A percentile compares a stretch with the other conserved stretches of the same genome.
Conservation (phyloP, 2,329 filamentous ascomycete genomes). For the Bretziella fagacearum region DNA sequence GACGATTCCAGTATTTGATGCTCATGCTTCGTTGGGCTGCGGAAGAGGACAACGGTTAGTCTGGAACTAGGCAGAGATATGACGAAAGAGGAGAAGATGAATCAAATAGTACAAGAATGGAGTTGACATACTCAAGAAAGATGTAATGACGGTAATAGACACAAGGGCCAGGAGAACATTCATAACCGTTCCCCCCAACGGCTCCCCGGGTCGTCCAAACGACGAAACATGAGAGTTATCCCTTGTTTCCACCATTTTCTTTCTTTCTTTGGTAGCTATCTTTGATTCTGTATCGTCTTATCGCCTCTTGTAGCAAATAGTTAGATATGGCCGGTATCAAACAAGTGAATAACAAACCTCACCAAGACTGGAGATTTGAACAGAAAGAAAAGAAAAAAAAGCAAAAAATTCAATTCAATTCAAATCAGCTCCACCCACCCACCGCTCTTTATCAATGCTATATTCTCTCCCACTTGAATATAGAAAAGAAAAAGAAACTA, state of each 20-base stretch:
- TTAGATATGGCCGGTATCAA: not conserved
- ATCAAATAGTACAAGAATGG: not conserved
- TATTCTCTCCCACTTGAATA: no score
- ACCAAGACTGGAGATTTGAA: not conserved
- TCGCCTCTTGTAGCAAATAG: no score
- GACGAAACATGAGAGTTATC: not conserved
- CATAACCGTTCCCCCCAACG: conserved; percentile 22
- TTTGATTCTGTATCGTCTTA: not conserved
- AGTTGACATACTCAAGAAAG: conserved; percentile 23
- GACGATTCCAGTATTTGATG: conserved; percentile 14
- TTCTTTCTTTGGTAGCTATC: no score
- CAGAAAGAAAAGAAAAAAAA: no score
- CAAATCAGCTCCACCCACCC: not conserved
- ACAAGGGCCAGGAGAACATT: conserved; percentile 23
- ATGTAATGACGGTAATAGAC: conserved; percentile 22
- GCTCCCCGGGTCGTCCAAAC: conserved; percentile 15
- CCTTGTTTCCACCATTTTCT: not conserved
- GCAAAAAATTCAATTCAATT: no score
- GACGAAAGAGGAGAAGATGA: not conserved
- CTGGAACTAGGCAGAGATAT: no score
- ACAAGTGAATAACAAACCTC: not conserved
- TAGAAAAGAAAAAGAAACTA: no score
- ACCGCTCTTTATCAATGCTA: no score
- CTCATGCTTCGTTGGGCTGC: conserved; percentile 13
- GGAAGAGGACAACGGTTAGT: not conserved